These are phyloP conservation scores for Cytospora mali DNA, from an alignment of 2,329 filamentous ascomycete genomes.

Conservation along the genomic window DNA sequence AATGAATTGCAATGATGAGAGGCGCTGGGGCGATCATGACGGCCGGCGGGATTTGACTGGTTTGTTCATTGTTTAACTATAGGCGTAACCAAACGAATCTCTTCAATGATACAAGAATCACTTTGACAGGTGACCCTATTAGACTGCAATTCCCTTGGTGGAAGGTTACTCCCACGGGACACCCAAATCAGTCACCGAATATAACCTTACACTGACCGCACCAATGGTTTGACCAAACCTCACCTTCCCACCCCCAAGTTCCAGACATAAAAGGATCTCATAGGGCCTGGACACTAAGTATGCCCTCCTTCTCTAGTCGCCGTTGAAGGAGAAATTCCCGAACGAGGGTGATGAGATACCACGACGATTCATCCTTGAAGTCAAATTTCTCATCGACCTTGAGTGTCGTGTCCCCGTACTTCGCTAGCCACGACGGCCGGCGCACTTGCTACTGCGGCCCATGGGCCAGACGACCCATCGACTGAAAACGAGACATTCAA, in stretches of 20 bases:
- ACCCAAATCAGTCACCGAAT: too few relatives aligned
- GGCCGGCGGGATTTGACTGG: slow-evolving; percentile 6
- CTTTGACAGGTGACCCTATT: neutral
- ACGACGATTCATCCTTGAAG: neutral
- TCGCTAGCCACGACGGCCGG: neutral
- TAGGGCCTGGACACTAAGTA: too few relatives aligned
- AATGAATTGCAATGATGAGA: neutral
- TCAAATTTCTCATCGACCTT: slow-evolving; percentile 7
- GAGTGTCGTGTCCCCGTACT: neutral
- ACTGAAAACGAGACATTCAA: neutral
- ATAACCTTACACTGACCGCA: too few relatives aligned
- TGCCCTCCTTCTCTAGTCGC: neutral
- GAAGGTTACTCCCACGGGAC: too few relatives aligned
- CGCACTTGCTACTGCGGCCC: neutral
- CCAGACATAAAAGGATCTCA: too few relatives aligned
- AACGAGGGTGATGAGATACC: neutral
- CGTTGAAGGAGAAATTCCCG: neutral
- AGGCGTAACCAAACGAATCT: slow-evolving; percentile 4
- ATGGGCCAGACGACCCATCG: neutral
- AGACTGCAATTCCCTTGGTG: neutral
- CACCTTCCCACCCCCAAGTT: too few relatives aligned
- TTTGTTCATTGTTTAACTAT: slow-evolving; percentile 8
- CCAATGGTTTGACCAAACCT: too few relatives aligned
- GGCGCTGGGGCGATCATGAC: slow-evolving; percentile 2
- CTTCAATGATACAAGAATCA: neutral